phyloP scores from a whole-genome alignment of 169 alveolate species.

The Plasmodium reichenowi region DNA sequence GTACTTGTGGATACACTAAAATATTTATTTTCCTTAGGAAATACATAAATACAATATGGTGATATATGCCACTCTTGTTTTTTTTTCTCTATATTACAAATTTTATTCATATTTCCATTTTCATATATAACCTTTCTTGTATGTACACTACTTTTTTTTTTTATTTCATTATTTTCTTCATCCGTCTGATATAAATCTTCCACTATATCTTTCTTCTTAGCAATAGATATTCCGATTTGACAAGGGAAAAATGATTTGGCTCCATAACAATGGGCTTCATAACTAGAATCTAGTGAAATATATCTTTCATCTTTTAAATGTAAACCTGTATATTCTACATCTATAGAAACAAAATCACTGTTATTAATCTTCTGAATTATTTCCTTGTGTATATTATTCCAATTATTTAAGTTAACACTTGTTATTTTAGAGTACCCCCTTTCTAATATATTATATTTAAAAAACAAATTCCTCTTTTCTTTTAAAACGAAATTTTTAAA shows the following conservation, averaged over 20 bases:
- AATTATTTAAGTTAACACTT: slow-evolving; percentile 72
- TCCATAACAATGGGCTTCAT: slow-evolving; percentile 91
- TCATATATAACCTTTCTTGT: slow-evolving; percentile 18
- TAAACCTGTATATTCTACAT: slow-evolving; percentile 87
- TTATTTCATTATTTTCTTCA: slow-evolving; percentile 4
- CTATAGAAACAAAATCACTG: slow-evolving; percentile 86
- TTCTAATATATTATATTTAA: slow-evolving; percentile 27
- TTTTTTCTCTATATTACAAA: not conserved
- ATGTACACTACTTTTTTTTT: slow-evolving; percentile 18
- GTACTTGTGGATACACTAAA: slow-evolving; percentile 87
- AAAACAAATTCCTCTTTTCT: slow-evolving; percentile 21
- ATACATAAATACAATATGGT: slow-evolving; percentile 88
- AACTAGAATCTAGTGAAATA: slow-evolving; percentile 88
- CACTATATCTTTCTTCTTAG: slow-evolving; percentile 76
- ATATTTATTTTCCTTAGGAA: slow-evolving; percentile 84
- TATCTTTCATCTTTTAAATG: slow-evolving; percentile 88
- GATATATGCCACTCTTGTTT: slow-evolving; percentile 86
- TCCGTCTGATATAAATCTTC: not conserved
- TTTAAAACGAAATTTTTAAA: slow-evolving; percentile 68
- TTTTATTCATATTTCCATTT: slow-evolving; percentile 12
- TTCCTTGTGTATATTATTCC: slow-evolving; percentile 72
- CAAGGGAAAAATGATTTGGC: slow-evolving; percentile 90
- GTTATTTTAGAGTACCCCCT: slow-evolving; percentile 63
- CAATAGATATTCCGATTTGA: slow-evolving; percentile 90
- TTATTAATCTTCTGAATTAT: slow-evolving; percentile 76